These are phyloP conservation scores for Torulaspora quercuum DNA, from an alignment of 805 yeast genomes.

Conservation along the genomic window DNA sequence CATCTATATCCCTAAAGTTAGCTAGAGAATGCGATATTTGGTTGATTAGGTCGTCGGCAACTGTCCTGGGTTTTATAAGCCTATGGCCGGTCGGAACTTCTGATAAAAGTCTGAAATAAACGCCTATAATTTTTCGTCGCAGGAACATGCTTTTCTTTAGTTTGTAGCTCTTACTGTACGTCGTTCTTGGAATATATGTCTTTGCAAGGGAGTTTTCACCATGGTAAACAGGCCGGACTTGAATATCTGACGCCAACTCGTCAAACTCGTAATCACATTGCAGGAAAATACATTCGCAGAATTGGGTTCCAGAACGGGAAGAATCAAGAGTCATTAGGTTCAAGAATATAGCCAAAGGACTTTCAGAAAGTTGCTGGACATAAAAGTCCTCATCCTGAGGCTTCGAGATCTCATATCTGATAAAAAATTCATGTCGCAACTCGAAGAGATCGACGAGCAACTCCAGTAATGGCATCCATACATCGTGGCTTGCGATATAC, in stretches of 20 bases:
- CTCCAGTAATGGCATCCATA: conserved; percentile 29
- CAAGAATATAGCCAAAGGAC: conserved; percentile 25
- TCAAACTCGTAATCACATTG: conserved; percentile 14
- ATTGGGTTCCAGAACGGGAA: conserved; percentile 15
- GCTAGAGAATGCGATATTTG: conserved; percentile 16
- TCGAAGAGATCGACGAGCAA: conserved; percentile 24
- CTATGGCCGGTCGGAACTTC: conserved; percentile 22
- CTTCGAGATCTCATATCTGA: conserved; percentile 18
- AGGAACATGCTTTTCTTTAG: conserved; percentile 21
- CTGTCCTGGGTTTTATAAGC: conserved; percentile 16
- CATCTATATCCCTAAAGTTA: conserved; percentile 17
- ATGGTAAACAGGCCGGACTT: conserved; percentile 22
- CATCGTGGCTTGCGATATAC: conserved; percentile 21
- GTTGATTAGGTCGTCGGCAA: conserved; percentile 15
- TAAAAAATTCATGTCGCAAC: conserved; percentile 28
- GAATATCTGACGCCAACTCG: conserved; percentile 5
- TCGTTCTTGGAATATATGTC: conserved; percentile 18
- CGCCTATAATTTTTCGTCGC: conserved; percentile 22
- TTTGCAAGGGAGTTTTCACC: conserved; percentile 18
- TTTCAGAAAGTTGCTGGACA: conserved; percentile 19
- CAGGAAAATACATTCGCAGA: conserved; percentile 24
- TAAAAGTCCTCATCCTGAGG: conserved; percentile 2
- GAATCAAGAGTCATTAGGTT: conserved; percentile 19
- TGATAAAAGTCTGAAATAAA: conserved; percentile 20
- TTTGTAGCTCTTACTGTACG: conserved; percentile 16